Evolutionary conservation across 352 stramenopile species (phyloP).

Genomic region (Pythium oligandrum): DNA sequence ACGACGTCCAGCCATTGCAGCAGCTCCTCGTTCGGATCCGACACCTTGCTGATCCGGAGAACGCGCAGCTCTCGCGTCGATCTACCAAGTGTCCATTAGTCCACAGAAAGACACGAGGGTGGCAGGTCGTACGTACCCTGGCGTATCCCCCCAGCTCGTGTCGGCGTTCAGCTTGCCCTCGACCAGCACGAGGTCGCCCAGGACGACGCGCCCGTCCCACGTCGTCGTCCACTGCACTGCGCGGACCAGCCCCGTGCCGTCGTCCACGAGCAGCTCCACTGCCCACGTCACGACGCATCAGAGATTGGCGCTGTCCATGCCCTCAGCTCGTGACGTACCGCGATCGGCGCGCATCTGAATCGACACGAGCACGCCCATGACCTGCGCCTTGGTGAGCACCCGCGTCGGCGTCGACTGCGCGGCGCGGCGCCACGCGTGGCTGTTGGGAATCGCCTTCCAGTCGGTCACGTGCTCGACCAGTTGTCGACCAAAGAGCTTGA

Average conservation of each 20-base stretch:
- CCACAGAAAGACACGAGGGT: too few species aligned
- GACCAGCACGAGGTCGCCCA: slow-evolving; percentile 72
- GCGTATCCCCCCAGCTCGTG: slow-evolving; percentile 25
- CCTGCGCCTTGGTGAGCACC: slow-evolving; percentile 69
- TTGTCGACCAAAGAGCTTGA: slow-evolving; percentile 55
- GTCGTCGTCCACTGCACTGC: slow-evolving; percentile 40
- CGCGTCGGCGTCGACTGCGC: slow-evolving; percentile 15
- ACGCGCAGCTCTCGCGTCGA: slow-evolving; percentile 50
- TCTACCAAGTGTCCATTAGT: not conserved
- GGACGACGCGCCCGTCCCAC: slow-evolving; percentile 13
- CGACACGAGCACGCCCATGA: slow-evolving; percentile 52
- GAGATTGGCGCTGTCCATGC: not conserved
- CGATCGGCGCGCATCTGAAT: slow-evolving; percentile 46
- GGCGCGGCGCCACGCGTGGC: slow-evolving; percentile 40
- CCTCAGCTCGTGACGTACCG: slow-evolving; percentile 21
- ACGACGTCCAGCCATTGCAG: slow-evolving; percentile 61
- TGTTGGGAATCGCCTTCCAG: slow-evolving; percentile 47
- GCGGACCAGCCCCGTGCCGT: slow-evolving; percentile 61
- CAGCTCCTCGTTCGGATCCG: slow-evolving; percentile 72
- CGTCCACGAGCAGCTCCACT: slow-evolving; percentile 75
- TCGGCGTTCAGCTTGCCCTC: slow-evolving; percentile 71
- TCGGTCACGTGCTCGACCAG: slow-evolving; percentile 30
- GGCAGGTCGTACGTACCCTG: too few species aligned
- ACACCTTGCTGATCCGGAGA: slow-evolving; percentile 34
- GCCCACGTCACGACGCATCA: not conserved